These are phyloP conservation scores for Fusarium heterosporum DNA, from an alignment of 2,329 filamentous ascomycete genomes.

Conservation along the genomic window DNA sequence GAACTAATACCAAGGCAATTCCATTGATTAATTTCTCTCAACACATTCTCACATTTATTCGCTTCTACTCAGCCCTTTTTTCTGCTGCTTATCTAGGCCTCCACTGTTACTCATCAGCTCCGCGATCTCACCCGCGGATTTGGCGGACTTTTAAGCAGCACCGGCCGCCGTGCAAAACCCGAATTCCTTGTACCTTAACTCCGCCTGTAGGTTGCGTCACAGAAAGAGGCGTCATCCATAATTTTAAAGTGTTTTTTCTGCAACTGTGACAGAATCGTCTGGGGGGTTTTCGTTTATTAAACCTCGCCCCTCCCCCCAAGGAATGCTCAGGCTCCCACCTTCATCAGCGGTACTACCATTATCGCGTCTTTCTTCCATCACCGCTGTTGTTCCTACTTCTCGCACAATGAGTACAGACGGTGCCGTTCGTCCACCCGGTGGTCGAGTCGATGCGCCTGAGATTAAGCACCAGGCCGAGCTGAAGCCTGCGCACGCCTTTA, in stretches of 20 bases:
- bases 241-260: conserved; percentile 29
- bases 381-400: conserved; percentile 45
- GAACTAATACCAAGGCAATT: neutral
- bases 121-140: conserved; percentile 37
- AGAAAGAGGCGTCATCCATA: conserved; percentile 44
- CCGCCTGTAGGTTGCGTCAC: conserved; percentile 37
- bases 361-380: conserved; percentile 54
- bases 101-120: conserved; percentile 17
- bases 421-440: conserved; percentile 41
- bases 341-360: conserved; percentile 55
- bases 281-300: conserved; percentile 42
- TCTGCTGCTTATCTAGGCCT: conserved; percentile 6
- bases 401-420: conserved; percentile 52
- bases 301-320: conserved; percentile 46
- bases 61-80: neutral
- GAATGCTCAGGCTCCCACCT: conserved; percentile 60
- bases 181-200: conserved; percentile 43
- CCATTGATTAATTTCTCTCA: conserved; percentile 6
- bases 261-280: conserved; percentile 13
- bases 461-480: conserved; percentile 47
- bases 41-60: neutral
- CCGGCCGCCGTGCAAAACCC: conserved; percentile 42
- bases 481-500: conserved; percentile 54
- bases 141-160: neutral
- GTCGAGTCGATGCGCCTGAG: conserved; percentile 36